Evolutionary conservation across 352 stramenopile species (phyloP).

Genomic region (Phytophthora tubulina): DNA sequence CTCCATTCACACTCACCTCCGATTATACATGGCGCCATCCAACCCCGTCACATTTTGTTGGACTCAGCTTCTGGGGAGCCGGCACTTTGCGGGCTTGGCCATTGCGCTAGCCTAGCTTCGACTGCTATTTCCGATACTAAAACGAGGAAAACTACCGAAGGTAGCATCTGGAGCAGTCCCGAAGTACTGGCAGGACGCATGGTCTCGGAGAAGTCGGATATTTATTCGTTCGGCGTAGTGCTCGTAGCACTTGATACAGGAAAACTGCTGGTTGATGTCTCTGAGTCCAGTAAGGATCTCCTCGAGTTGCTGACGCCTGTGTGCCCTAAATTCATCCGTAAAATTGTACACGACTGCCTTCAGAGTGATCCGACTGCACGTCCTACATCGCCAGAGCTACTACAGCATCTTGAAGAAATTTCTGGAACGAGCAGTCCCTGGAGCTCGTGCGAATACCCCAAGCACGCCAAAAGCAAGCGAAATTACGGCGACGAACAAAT

Average conservation of each 20-base stretch:
- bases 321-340: slow-evolving; percentile 51
- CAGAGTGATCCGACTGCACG: slow-evolving; percentile 44
- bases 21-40: slow-evolving; percentile 65
- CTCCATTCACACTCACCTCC: slow-evolving; percentile 52
- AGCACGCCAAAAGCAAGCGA: slow-evolving; percentile 6
- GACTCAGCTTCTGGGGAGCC: slow-evolving; percentile 52
- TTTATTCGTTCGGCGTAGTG: slow-evolving; percentile 70
- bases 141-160: slow-evolving; percentile 35
- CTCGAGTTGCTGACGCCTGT: slow-evolving; percentile 44
- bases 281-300: slow-evolving; percentile 29
- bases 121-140: slow-evolving; percentile 29
- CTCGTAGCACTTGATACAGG: slow-evolving; percentile 69
- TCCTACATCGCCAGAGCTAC: slow-evolving; percentile 45
- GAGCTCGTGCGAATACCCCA: slow-evolving; percentile 25
- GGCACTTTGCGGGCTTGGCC: slow-evolving; percentile 59
- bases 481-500: slow-evolving; percentile 22
- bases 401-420: slow-evolving; percentile 32
- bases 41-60: slow-evolving; percentile 62
- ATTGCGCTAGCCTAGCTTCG: slow-evolving; percentile 37
- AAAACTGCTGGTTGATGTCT: slow-evolving; percentile 42
- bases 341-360: slow-evolving; percentile 50
- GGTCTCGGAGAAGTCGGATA: slow-evolving; percentile 56
- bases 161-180: slow-evolving; percentile 57
- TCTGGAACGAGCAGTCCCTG: slow-evolving; percentile 24
- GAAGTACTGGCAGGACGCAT: slow-evolving; percentile 53